Percentiles rank a stretch among this genome's conserved stretches.
phyloP scores from a whole-genome alignment of 768 basidiomycete genomes.

The Pisolithus orientalis region DNA sequence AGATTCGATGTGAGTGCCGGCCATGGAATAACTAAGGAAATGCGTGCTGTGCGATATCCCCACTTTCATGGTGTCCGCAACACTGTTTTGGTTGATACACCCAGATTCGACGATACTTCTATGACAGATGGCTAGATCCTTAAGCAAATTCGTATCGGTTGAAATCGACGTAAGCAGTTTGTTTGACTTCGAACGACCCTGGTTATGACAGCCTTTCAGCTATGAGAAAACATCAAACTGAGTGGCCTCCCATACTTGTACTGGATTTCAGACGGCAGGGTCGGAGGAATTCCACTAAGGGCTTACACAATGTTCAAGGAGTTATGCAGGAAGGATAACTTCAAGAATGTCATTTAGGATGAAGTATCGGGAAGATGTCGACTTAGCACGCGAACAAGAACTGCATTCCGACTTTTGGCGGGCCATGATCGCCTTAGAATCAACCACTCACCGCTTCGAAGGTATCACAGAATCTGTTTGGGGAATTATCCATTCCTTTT shows the following conservation, averaged over 20 bases:
- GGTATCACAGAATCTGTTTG: conserved; percentile 20
- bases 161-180: conserved; percentile 15
- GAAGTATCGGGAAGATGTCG: conserved; percentile 11
- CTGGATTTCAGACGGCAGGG: conserved; percentile 5
- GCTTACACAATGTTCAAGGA: conserved; percentile 27
- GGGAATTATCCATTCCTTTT: conserved; percentile 18
- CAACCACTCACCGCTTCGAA: conserved; percentile 19
- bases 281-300: conserved; percentile 21
- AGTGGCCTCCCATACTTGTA: conserved; percentile 31
- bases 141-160: conserved; percentile 21
- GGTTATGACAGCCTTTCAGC: conserved; percentile 7
- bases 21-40: conserved; percentile 10
- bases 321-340: conserved; percentile 19
- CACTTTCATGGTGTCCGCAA: conserved; percentile 11
- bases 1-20: neutral
- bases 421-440: conserved; percentile 21
- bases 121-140: conserved; percentile 20
- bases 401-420: conserved; percentile 26
- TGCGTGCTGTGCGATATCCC: conserved; percentile 12
- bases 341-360: conserved; percentile 28
- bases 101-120: conserved; percentile 22
- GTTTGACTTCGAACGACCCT: neutral
- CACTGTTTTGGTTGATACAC: conserved; percentile 12
- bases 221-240: conserved; percentile 22
- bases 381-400: conserved; percentile 22